Percentiles rank a stretch among this genome's conserved stretches.
These are phyloP conservation scores for Gossypium longicalyx DNA, from an alignment of 345 rosid species.

Conservation along the genomic window DNA sequence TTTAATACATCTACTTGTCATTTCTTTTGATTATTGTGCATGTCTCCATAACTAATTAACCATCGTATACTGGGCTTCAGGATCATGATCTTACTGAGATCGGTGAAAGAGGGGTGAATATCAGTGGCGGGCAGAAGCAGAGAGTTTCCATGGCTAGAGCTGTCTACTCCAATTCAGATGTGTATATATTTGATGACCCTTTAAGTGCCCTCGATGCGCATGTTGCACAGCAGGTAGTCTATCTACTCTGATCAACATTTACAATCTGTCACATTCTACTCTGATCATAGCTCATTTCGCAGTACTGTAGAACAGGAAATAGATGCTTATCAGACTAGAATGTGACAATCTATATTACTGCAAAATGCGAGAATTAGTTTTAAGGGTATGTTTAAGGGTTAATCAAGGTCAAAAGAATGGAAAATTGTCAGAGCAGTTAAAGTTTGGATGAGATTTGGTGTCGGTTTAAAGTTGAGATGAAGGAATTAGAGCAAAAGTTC, in stretches of 20 bases:
- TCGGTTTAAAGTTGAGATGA: neutral
- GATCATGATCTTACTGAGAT: constrained; percentile 90
- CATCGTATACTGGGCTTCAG: constrained; percentile 31
- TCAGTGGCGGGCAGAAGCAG: constrained; percentile 99
- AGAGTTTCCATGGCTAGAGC: constrained; percentile 99
- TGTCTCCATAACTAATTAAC: constrained; percentile 16
- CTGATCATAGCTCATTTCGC: neutral
- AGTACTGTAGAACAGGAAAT: neutral
- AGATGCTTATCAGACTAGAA: neutral
- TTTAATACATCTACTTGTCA: constrained; percentile 6
- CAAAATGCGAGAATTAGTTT: neutral
- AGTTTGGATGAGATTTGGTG: neutral
- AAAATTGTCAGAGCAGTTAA: neutral
- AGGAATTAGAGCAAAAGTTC: neutral
- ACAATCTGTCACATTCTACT: neutral
- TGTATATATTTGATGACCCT: constrained; percentile 94
- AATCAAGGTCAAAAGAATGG: neutral
- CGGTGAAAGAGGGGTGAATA: constrained; percentile 98
- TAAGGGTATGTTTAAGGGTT: constrained; percentile 1
- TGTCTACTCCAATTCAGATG: constrained; percentile 83
- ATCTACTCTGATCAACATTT: neutral
- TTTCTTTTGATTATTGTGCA: constrained; percentile 10
- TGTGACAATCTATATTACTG: too few species aligned
- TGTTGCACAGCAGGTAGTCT: constrained; percentile 75
- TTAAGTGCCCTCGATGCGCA: constrained; percentile 96